phyloP scores from a whole-genome alignment of 805 yeast genomes.

The Ogataea parapolymorpha region DNA sequence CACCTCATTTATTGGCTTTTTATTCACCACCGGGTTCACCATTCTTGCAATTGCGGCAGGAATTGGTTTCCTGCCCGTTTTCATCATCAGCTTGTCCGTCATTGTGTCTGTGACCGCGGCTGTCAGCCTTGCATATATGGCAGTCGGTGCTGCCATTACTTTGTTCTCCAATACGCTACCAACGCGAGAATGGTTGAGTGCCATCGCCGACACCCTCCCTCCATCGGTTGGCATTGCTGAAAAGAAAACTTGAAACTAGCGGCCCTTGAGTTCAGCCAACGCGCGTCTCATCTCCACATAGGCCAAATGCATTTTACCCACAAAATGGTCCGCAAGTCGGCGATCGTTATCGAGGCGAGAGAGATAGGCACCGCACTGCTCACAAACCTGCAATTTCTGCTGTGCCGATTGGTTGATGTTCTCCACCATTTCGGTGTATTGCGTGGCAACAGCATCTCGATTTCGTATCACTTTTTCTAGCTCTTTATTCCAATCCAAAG shows the following conservation, averaged over 20 bases:
- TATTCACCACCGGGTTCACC: constrained; percentile 19
- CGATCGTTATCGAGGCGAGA: constrained; percentile 84
- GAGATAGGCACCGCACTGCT: constrained; percentile 83
- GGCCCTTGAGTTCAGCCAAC: constrained; percentile 37
- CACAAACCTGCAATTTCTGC: constrained; percentile 88
- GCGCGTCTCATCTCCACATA: constrained; percentile 71
- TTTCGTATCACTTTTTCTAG: constrained; percentile 44
- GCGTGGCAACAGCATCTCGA: constrained; percentile 51
- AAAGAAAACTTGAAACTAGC: neutral
- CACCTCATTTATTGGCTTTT: constrained; percentile 13
- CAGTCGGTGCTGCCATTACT: constrained; percentile 7
- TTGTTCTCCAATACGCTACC: constrained; percentile 13
- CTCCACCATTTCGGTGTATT: constrained; percentile 60
- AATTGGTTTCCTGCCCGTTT: constrained; percentile 26
- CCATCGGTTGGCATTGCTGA: constrained; percentile 32
- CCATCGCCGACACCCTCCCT: constrained; percentile 31
- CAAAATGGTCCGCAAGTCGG: constrained; percentile 83
- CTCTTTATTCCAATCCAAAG: constrained; percentile 46
- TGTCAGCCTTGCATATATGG: constrained; percentile 11
- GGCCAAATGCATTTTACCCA: constrained; percentile 83
- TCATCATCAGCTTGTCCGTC: constrained; percentile 17
- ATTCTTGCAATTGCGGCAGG: constrained; percentile 15
- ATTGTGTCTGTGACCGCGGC: constrained; percentile 14
- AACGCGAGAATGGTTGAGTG: constrained; percentile 19
- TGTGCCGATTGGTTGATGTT: constrained; percentile 81